A percentile compares a stretch with the other conserved stretches of the same genome.
Conservation (phyloP, 306 rosid genomes). For the Trifolium pratense region DNA sequence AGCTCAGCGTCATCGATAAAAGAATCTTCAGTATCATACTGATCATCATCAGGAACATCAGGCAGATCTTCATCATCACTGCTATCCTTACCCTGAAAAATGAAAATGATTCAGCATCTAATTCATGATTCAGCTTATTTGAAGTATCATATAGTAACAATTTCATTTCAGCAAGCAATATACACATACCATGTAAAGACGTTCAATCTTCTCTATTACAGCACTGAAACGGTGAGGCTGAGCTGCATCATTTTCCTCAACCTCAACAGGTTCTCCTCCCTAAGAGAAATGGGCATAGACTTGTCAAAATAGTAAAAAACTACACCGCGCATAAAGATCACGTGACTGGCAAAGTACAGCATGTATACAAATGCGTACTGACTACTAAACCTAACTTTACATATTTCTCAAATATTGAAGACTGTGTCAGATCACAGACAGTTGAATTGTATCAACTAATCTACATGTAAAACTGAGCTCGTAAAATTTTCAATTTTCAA, state of each 20-base stretch:
- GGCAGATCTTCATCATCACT: conserved; percentile 86
- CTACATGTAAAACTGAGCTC: conserved; percentile 10
- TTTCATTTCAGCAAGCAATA: conserved; percentile 13
- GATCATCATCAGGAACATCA: conserved; percentile 92
- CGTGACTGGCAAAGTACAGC: background rate
- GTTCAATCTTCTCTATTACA: conserved; percentile 96
- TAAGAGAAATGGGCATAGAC: conserved; percentile 38
- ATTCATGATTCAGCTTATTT: conserved; percentile 20
- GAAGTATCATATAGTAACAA: conserved; percentile 19
- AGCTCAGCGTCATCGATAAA: conserved; percentile 96
- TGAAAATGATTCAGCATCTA: conserved; percentile 44
- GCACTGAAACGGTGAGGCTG: conserved; percentile 94
- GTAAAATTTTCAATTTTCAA: background rate
- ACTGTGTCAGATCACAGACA: background rate
- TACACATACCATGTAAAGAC: conserved; percentile 79
- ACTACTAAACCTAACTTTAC: background rate
- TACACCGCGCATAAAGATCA: conserved; percentile 11
- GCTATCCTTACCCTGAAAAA: conserved; percentile 93
- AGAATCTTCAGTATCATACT: conserved; percentile 97
- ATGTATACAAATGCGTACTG: background rate
- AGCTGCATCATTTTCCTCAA: conserved; percentile 69
- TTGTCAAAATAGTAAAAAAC: conserved; percentile 35
- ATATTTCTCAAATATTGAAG: background rate
- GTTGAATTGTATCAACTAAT: background rate
- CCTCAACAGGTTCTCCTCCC: conserved; percentile 68